phyloP scores from a whole-genome alignment of 257 asterid species.

The Fraxinus americana region DNA sequence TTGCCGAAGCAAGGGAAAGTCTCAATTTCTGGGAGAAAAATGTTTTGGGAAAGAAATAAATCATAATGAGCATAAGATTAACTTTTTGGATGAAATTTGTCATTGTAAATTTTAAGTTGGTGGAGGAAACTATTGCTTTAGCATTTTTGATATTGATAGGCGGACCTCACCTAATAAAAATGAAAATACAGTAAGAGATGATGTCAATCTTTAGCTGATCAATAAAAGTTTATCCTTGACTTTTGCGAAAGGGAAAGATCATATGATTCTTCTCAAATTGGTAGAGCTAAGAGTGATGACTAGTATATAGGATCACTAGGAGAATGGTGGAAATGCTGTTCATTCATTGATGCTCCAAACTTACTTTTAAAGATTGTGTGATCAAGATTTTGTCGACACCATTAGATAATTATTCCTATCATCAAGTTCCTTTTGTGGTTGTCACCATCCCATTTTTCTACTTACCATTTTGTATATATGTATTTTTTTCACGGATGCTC shows the following conservation, averaged over 20 bases:
- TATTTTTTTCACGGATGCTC: not conserved
- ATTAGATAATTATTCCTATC: slow-evolving; percentile 3
- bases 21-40: too few relatives aligned
- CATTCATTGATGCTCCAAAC: slow-evolving; percentile 25
- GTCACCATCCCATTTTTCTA: not conserved
- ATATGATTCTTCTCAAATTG: slow-evolving; percentile 36
- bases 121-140: slow-evolving; percentile 39
- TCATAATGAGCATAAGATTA: not conserved
- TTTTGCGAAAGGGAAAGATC: slow-evolving; percentile 28
- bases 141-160: slow-evolving; percentile 18
- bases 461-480: not conserved
- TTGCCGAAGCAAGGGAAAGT: too few relatives aligned
- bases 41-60: too few relatives aligned
- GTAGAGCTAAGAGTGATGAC: slow-evolving; percentile 13
- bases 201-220: not conserved
- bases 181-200: slow-evolving; percentile 6
- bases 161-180: slow-evolving; percentile 12
- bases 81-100: not conserved
- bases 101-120: slow-evolving; percentile 15
- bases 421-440: slow-evolving; percentile 13
- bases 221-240: slow-evolving; percentile 22
- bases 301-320: slow-evolving; percentile 15
- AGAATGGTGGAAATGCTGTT: slow-evolving; percentile 21
- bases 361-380: slow-evolving; percentile 21
- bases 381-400: slow-evolving; percentile 21